These are phyloP conservation scores for Polysphondylium violaceum DNA, from an alignment of 78 protist genomes.

Conservation along the genomic window DNA sequence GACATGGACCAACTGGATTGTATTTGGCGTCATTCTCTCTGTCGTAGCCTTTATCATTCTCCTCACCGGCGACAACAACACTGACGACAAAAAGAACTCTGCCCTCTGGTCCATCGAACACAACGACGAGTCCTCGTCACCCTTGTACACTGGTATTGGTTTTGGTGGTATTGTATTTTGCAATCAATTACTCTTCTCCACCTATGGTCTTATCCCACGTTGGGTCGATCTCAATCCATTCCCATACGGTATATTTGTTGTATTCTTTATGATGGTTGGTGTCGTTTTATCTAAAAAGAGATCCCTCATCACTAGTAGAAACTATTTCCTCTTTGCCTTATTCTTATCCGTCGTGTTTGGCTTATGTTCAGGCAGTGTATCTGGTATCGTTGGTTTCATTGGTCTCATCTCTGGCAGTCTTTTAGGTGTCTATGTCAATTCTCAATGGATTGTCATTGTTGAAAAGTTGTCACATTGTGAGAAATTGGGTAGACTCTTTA, in stretches of 20 bases:
- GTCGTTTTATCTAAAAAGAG: constrained; percentile 39
- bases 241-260: constrained; percentile 49
- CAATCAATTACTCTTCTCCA: constrained; percentile 41
- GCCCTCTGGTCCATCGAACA: background rate
- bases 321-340: constrained; percentile 14
- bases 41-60: constrained; percentile 10
- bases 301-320: constrained; percentile 18
- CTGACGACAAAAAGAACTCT: background rate
- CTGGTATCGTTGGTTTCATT: constrained; percentile 38
- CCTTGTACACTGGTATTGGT: constrained; percentile 44
- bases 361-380: constrained; percentile 68
- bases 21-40: constrained; percentile 22
- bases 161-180: constrained; percentile 64
- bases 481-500: constrained; percentile 1
- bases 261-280: constrained; percentile 35
- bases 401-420: constrained; percentile 34
- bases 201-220: constrained; percentile 74
- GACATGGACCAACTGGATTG: constrained; percentile 62
- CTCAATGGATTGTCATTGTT: constrained; percentile 54
- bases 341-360: constrained; percentile 21
- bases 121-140: background rate
- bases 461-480: constrained; percentile 32
- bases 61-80: constrained; percentile 7
- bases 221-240: constrained; percentile 58
- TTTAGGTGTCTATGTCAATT: background rate